Percentiles rank a stretch among this genome's conserved stretches.
Conservation (phyloP, 1,284 basidiomycete species). For the Trichosporon ovoides region DNA sequence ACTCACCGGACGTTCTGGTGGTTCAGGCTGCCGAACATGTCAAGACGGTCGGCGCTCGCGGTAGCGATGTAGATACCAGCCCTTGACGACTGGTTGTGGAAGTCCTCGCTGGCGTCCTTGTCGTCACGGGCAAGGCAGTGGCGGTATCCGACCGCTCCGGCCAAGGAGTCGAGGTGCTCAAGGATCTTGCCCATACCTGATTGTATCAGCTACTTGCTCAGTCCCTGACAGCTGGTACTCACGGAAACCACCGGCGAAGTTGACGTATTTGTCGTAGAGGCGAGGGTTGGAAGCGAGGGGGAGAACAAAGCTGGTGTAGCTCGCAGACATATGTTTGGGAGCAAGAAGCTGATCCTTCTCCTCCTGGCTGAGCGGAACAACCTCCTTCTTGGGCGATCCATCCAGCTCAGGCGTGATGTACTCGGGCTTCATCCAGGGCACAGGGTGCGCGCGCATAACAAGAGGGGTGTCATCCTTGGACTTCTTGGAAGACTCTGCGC, state of each 20-base stretch:
- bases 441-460: constrained; percentile 40
- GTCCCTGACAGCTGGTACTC: constrained; percentile 15
- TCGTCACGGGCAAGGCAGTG: constrained; percentile 56
- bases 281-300: constrained; percentile 39
- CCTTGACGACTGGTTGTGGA: constrained; percentile 56
- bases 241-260: constrained; percentile 46
- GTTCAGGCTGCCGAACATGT: constrained; percentile 46
- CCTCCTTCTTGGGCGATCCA: background rate
- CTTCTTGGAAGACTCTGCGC: constrained; percentile 25
- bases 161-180: constrained; percentile 66
- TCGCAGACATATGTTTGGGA: constrained; percentile 46
- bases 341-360: constrained; percentile 25
- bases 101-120: constrained; percentile 28
- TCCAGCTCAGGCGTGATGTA: constrained; percentile 30
- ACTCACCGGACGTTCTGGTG: constrained; percentile 5
- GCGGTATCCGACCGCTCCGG: constrained; percentile 74
- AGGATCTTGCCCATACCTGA: constrained; percentile 49
- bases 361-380: constrained; percentile 13
- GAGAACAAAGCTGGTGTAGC: constrained; percentile 45
- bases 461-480: constrained; percentile 36
- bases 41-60: constrained; percentile 65
- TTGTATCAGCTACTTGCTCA: constrained; percentile 2
- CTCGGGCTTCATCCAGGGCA: constrained; percentile 36
- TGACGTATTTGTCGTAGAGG: constrained; percentile 45
- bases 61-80: constrained; percentile 75